phyloP scores from a whole-genome alignment of 2,329 filamentous ascomycete species.

The Ophiostoma piceae region DNA sequence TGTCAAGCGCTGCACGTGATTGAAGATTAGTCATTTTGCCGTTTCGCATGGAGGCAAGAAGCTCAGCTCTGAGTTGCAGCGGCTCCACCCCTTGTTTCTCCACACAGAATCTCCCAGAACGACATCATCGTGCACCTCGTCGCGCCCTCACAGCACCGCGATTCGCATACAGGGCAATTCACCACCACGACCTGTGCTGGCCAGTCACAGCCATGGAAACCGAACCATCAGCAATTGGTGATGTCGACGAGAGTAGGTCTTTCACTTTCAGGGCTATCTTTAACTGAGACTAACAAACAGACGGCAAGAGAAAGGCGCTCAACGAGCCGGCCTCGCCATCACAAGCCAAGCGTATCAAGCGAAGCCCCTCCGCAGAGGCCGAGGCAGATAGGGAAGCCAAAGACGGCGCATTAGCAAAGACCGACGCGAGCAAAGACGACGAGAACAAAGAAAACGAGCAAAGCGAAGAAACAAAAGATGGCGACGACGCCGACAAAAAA shows the following conservation, averaged over 20 bases:
- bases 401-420: neutral
- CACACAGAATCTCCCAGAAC: constrained; percentile 11
- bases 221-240: neutral
- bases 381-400: constrained; percentile 9
- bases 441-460: no score
- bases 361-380: constrained; percentile 40
- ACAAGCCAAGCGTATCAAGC: constrained; percentile 61
- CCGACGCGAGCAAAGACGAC: neutral
- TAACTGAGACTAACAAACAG: constrained; percentile 31
- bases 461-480: neutral
- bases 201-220: constrained; percentile 6
- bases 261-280: no score
- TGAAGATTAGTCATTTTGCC: neutral
- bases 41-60: neutral
- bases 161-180: neutral
- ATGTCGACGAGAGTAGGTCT: neutral
- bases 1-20: neutral
- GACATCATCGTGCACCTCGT: constrained; percentile 13
- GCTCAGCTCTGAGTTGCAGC: neutral
- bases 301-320: constrained; percentile 66
- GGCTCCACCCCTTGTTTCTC: neutral
- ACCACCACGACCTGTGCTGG: neutral
- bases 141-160: neutral
- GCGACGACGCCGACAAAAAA: neutral
- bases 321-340: constrained; percentile 59